Base-by-base conservation (phyloP, 1,284 basidiomycete genomes). In the Puccinia polysora region DNA sequence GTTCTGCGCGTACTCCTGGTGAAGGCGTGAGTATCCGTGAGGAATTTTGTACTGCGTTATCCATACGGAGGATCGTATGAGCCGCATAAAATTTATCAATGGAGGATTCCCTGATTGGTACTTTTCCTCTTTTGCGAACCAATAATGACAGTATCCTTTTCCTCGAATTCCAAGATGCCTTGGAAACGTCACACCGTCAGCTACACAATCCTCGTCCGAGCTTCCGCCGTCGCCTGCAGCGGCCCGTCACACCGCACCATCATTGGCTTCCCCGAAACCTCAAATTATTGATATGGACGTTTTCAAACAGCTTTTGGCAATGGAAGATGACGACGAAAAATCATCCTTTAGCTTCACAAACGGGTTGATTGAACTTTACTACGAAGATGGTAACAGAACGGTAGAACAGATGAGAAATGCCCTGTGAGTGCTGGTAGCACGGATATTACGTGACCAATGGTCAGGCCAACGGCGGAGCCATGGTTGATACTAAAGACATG, bases 221-320 rank as follows among this genome's bases (percentile, higher is more conserved):
- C 56, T 56, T 7, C 25, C 34, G 18, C 4, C 52, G n/a, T 58
- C 38, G 4, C 40, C 25, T 15, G 43, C 65, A 28, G 34, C 43
- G 53, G 28, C 25, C 53, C 53, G 15, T 23, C 20, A 15, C 32
- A 47, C 20, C n/a, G n/a, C 15, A 47, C 53, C 18, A 36, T 15
- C 23, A n/a, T 47, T 28, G 4, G n/a, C 38, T 7, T 10, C 53
- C 8, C 65, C 52, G 15, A 56, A n/a, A 8, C 38, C 65, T 40
- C 40, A 52, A 25, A 56, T 43, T 32, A 68, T 68, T n/a, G 65
- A 68, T 32, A 68, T 56, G 25, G 65, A 68, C 8, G 65, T 68
- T 12, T 68, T 68, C 38, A 47, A 56, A 59, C 65, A 68, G 65
- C 43, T 68, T 20, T 36, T 68, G 55, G 65, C 65, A 1, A 68